Base-by-base conservation (phyloP, 2,329 filamentous ascomycete species). In the Hypoxylon sp. region DNA sequence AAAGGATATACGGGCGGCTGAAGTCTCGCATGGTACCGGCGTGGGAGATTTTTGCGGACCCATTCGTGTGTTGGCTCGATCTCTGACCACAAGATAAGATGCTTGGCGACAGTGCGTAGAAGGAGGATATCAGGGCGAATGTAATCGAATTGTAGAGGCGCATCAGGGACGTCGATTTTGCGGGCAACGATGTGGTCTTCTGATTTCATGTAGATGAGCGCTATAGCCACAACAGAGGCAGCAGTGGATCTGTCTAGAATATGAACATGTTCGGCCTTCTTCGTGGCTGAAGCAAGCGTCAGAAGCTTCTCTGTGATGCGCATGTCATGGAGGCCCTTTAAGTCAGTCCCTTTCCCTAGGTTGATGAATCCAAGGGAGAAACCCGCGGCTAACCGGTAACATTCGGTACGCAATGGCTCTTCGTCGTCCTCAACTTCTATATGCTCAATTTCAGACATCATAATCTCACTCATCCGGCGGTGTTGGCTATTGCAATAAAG, bases 391-490 rank as follows among this genome's bases (percentile, higher is more conserved):
- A 99, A 86, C 44, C 97, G 90, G 79, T 99, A 99, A n/a, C 95
- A 95, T 82, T 99, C 96, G 77, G 97, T 95, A 25, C 95, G 90
- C 54, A 98, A 82, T 22, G 90, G 90, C 75, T 97, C 93, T 64
- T 95, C 92, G 66, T 98, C 95, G 59, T 95, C 92, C 40, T 92
- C 87, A 27, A 85, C 83, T 49, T 96, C 94, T 57, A 94, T 87
- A 70, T 95, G 92, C 78, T 98, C 94, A 68, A 99, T 96, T 79
- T 99, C 96, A 0, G 95, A 98, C 56, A 99, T 89, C 94, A 99
- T 98, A 17, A 98, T 94, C 79, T 99, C 96, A 77, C 94, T 98
- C 96, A 99, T 99, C 40, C 97, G 91, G 31, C 97, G 92, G 81
- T 99, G 97, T 76, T 98, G 95, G 30, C 95, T 98, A 77, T 95